A percentile compares a stretch with the other conserved stretches of the same genome.
Conservation (phyloP, 176 grass and related monocot species). For the Paspalum notatum region DNA sequence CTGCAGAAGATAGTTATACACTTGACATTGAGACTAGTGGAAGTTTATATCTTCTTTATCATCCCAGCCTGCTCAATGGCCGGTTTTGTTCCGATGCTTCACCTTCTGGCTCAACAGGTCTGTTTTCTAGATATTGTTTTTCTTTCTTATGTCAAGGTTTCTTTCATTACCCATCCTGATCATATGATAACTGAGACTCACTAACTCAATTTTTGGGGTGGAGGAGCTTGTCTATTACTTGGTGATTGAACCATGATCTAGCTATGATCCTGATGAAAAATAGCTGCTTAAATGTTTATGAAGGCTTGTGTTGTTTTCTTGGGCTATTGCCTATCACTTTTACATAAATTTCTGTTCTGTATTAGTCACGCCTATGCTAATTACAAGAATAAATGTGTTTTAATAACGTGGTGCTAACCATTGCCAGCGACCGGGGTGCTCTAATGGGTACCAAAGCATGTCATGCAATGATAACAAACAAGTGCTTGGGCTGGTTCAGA, state of each 20-base stretch:
- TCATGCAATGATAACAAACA: conserved; percentile 25
- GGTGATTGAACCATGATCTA: conserved; percentile 15
- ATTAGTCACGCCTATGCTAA: conserved; percentile 17
- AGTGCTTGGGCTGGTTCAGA: conserved; percentile 20
- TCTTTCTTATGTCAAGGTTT: background rate
- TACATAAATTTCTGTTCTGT: conserved; percentile 28
- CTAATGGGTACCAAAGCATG: conserved; percentile 11
- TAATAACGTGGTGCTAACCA: conserved; percentile 12
- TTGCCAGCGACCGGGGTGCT: conserved; percentile 31
- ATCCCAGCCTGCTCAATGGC: conserved; percentile 75
- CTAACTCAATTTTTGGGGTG: background rate
- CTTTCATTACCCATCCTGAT: conserved; percentile 3
- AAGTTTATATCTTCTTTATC: conserved; percentile 87
- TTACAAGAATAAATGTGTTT: conserved; percentile 17
- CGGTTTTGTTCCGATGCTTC: conserved; percentile 93
- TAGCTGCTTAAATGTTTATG: conserved; percentile 23
- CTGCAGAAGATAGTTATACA: conserved; percentile 64
- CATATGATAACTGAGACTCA: background rate
- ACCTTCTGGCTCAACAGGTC: conserved; percentile 88
- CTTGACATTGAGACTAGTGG: conserved; percentile 76
- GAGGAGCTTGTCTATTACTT: conserved; percentile 40
- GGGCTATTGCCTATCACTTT: conserved; percentile 9
- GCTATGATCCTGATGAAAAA: conserved; percentile 24
- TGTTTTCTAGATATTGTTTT: conserved; percentile 28
- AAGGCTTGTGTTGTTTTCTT: conserved; percentile 14